phyloP scores from a whole-genome alignment of 768 basidiomycete species.

The Termitomyces sp. region DNA sequence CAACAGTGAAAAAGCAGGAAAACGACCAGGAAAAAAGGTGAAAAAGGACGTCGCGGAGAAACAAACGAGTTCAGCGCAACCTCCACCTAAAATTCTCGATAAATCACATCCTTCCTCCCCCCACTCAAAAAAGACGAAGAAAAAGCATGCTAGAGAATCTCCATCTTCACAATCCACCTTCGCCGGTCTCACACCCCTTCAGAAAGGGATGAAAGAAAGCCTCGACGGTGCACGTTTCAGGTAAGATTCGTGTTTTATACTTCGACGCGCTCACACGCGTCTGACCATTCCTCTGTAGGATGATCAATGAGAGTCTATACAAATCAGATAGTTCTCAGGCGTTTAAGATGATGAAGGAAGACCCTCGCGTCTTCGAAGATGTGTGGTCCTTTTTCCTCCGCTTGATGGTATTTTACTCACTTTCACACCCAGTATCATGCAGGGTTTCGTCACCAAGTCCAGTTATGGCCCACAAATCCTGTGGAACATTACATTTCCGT shows the following conservation, averaged over 20 bases:
- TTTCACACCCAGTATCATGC: slow-evolving; percentile 71
- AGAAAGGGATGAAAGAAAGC: slow-evolving; percentile 73
- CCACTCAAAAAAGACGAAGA: slow-evolving; percentile 11
- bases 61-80: not conserved
- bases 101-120: not conserved
- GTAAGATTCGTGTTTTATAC: slow-evolving; percentile 36
- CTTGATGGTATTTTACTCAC: not conserved
- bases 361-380: slow-evolving; percentile 80
- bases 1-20: not conserved
- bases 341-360: slow-evolving; percentile 76
- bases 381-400: slow-evolving; percentile 36
- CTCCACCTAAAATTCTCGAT: not conserved
- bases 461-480: slow-evolving; percentile 93
- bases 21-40: not conserved
- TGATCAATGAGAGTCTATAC: slow-evolving; percentile 92
- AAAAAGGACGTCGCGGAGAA: not conserved
- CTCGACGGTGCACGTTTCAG: slow-evolving; percentile 87
- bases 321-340: slow-evolving; percentile 78
- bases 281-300: slow-evolving; percentile 35
- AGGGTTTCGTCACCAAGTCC: slow-evolving; percentile 89
- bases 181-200: slow-evolving; percentile 60
- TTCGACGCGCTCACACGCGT: not conserved
- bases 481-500: slow-evolving; percentile 73
- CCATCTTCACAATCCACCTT: not conserved
- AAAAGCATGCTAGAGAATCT: not conserved